These are phyloP conservation scores for Geranium incanum DNA, from an alignment of 441 rosid genomes.

Conservation along the genomic window DNA sequence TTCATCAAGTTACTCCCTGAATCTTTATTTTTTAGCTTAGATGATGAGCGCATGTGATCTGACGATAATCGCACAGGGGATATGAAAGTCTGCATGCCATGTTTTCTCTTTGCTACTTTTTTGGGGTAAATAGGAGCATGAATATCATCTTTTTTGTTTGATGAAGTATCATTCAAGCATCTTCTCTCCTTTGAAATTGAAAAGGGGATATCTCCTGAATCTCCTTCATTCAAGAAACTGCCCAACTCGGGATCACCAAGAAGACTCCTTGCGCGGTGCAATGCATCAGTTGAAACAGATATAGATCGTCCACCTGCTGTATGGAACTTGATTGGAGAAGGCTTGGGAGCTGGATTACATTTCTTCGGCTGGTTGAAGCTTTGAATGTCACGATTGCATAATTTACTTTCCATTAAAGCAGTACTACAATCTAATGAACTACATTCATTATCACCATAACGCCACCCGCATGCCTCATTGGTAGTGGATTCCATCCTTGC, in stretches of 20 bases:
- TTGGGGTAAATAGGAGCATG: slow-evolving; percentile 31
- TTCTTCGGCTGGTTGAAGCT: slow-evolving; percentile 27
- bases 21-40: slow-evolving; percentile 28
- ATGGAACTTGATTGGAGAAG: slow-evolving; percentile 63
- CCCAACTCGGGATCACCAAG: slow-evolving; percentile 88
- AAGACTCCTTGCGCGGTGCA: slow-evolving; percentile 81
- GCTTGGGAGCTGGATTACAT: slow-evolving; percentile 31
- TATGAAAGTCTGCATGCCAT: slow-evolving; percentile 38
- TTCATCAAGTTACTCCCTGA: slow-evolving; percentile 39
- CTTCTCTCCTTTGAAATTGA: slow-evolving; percentile 30
- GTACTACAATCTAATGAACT: slow-evolving; percentile 23
- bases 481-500: slow-evolving; percentile 24
- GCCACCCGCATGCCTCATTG: slow-evolving; percentile 21
- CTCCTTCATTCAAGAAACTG: slow-evolving; percentile 41
- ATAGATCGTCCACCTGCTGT: slow-evolving; percentile 88
- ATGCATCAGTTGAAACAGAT: slow-evolving; percentile 74
- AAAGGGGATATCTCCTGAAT: slow-evolving; percentile 29
- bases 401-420: slow-evolving; percentile 27
- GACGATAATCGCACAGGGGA: slow-evolving; percentile 53
- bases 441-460: neutral
- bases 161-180: slow-evolving; percentile 24
- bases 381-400: slow-evolving; percentile 22
- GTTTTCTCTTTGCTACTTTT: slow-evolving; percentile 35
- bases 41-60: slow-evolving; percentile 29
- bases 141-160: slow-evolving; percentile 34